phyloP scores from a whole-genome alignment of 1,284 basidiomycete species.

The Termitomyces sp. region DNA sequence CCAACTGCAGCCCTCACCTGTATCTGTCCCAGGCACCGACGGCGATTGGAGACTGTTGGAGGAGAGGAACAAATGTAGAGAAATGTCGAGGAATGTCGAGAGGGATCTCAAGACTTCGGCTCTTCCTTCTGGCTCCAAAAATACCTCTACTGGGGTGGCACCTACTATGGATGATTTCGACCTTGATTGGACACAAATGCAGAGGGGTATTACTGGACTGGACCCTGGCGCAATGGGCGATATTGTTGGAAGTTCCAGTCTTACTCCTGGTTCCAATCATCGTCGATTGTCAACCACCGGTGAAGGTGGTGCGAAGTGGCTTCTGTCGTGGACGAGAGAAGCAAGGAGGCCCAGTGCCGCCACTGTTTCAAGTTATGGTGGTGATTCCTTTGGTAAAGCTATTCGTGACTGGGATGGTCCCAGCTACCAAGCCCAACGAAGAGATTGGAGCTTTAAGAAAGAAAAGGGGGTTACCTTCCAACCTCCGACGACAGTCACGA shows the following conservation, averaged over 20 bases:
- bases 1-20: conserved; percentile 21
- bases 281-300: conserved; percentile 10
- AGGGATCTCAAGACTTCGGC: background rate
- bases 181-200: conserved; percentile 26
- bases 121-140: background rate
- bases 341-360: conserved; percentile 21
- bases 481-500: background rate
- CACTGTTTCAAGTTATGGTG: conserved; percentile 37
- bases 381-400: conserved; percentile 56
- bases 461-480: conserved; percentile 43
- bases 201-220: conserved; percentile 25
- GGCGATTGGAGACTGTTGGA: conserved; percentile 42
- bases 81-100: conserved; percentile 16
- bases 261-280: conserved; percentile 5
- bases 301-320: conserved; percentile 14
- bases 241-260: conserved; percentile 17
- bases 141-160: background rate
- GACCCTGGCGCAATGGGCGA: conserved; percentile 24
- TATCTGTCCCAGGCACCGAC: conserved; percentile 41
- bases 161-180: conserved; percentile 25
- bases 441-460: conserved; percentile 60
- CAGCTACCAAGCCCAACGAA: conserved; percentile 37
- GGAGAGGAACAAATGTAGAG: conserved; percentile 26
- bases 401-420: conserved; percentile 43
- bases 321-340: conserved; percentile 16